These are phyloP conservation scores for Tetraselmis striata DNA, from an alignment of 139 green algal species.

Conservation along the genomic window DNA sequence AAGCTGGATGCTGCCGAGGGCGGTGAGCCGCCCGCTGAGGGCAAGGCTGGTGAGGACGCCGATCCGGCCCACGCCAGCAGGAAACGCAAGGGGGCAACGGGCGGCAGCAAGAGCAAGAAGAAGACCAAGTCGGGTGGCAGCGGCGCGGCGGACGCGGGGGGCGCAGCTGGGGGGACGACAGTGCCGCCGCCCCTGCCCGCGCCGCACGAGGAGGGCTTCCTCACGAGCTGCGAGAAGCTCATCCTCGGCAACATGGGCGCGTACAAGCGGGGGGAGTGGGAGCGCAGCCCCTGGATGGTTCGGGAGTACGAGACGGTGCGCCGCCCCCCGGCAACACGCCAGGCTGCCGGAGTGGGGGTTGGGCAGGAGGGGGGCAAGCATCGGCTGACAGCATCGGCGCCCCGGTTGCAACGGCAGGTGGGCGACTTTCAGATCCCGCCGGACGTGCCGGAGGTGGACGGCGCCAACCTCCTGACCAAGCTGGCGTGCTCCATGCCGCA, in stretches of 20 bases:
- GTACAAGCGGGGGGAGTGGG: neutral
- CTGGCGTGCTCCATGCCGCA: neutral
- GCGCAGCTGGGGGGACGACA: too few species aligned
- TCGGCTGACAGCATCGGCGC: neutral
- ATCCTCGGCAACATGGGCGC: neutral
- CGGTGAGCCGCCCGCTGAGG: too few species aligned
- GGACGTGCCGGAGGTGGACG: neutral
- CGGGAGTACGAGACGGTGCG: neutral
- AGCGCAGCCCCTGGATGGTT: neutral
- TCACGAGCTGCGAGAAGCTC: neutral
- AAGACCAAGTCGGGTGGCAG: too few species aligned
- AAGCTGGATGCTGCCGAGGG: too few species aligned
- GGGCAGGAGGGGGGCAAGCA: neutral
- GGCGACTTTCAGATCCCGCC: neutral
- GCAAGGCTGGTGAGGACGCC: too few species aligned
- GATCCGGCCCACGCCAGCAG: too few species aligned
- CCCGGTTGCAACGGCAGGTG: neutral
- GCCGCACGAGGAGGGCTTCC: neutral
- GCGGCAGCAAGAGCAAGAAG: too few species aligned
- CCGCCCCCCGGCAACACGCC: too few species aligned
- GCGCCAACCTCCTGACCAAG: neutral
- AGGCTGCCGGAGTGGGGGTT: too few species aligned
- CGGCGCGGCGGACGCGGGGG: too few species aligned
- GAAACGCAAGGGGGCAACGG: too few species aligned
- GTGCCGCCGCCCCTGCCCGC: neutral